Percentiles rank a stretch among this genome's conserved stretches.
Evolutionary conservation across 495 filamentous ascomycete genomes (phyloP).

Genomic region (Baudoinia panamericana): DNA sequence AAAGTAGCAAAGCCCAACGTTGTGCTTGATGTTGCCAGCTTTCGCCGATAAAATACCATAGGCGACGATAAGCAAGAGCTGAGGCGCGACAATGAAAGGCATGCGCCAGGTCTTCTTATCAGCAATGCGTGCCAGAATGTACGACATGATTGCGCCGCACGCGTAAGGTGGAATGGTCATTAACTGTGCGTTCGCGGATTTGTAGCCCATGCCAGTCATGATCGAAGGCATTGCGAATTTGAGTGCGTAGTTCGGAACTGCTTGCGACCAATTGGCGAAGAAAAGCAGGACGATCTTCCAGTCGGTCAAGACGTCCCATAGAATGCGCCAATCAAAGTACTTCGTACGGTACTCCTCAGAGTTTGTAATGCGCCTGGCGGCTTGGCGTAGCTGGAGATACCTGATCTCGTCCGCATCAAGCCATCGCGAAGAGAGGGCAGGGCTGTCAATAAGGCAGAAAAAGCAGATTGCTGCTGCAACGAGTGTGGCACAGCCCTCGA

Average conservation of each 20-base stretch:
- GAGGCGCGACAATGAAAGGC: slow-evolving; percentile 29
- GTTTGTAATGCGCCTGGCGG: background rate
- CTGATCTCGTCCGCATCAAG: background rate
- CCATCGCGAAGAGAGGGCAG: background rate
- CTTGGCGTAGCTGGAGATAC: background rate
- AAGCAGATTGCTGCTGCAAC: background rate
- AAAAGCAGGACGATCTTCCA: slow-evolving; percentile 1
- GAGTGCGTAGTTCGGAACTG: slow-evolving; percentile 4
- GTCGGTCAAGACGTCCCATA: background rate
- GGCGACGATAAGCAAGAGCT: slow-evolving; percentile 24
- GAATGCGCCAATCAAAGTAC: background rate
- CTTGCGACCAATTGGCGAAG: background rate
- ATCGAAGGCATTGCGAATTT: slow-evolving; percentile 6
- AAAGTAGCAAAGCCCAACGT: slow-evolving; percentile 28
- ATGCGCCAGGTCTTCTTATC: slow-evolving; percentile 32
- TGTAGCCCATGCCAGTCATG: slow-evolving; percentile 4
- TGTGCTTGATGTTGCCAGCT: slow-evolving; percentile 18
- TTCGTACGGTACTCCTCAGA: background rate
- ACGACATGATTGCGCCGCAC: slow-evolving; percentile 21
- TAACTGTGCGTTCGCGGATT: slow-evolving; percentile 3
- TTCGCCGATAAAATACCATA: slow-evolving; percentile 19
- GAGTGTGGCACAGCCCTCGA: background rate
- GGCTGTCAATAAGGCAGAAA: background rate
- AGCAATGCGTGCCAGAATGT: slow-evolving; percentile 27
- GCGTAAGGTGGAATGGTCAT: slow-evolving; percentile 9